These are phyloP conservation scores for Psidium friedrichsthalianum DNA, from an alignment of 345 rosid species.

Conservation along the genomic window DNA sequence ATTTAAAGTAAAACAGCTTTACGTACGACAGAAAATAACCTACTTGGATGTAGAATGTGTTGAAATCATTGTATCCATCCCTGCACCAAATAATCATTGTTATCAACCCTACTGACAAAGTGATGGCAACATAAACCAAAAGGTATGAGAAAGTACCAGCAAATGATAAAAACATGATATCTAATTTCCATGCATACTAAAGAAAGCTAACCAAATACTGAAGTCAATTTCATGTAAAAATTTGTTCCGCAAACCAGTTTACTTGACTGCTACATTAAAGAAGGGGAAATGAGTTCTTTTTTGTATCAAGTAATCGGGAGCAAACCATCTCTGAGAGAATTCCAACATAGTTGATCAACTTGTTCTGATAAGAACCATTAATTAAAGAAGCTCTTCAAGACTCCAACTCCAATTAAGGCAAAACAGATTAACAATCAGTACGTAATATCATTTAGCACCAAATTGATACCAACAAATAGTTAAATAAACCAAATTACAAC, in stretches of 20 bases:
- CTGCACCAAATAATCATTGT: conserved; percentile 43
- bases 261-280: not conserved
- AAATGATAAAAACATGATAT: not conserved
- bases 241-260: not conserved
- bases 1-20: not conserved
- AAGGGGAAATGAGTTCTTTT: not conserved
- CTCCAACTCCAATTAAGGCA: not conserved
- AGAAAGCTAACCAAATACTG: not conserved
- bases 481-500: conserved; percentile 3
- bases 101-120: not conserved
- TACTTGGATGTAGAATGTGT: conserved; percentile 94
- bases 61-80: conserved; percentile 98
- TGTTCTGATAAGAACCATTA: not conserved
- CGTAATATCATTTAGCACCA: not conserved
- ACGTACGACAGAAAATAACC: not conserved
- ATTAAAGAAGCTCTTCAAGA: not conserved
- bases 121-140: not conserved
- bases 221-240: not conserved
- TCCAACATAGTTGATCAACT: not conserved
- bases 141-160: not conserved
- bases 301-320: not conserved
- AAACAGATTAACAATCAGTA: not conserved
- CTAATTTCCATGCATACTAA: not conserved
- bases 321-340: not conserved
- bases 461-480: not conserved